These are phyloP conservation scores for Excoecaria agallocha DNA, from an alignment of 345 rosid species.

Conservation along the genomic window DNA sequence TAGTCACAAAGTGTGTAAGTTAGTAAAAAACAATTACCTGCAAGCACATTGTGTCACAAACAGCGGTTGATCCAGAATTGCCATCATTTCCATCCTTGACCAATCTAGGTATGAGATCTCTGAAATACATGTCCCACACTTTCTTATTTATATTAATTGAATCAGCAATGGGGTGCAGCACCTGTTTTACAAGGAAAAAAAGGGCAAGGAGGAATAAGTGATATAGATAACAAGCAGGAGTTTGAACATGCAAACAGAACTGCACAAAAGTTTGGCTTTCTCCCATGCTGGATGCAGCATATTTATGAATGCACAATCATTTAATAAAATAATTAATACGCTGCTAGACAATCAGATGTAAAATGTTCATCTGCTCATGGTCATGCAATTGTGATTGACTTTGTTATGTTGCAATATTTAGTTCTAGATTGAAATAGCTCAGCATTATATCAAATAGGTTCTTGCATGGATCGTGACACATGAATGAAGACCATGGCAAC, in stretches of 20 bases:
- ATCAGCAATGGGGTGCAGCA: constrained; percentile 67
- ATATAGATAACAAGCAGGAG: not conserved
- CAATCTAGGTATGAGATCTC: constrained; percentile 73
- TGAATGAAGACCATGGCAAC: not conserved
- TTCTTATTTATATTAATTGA: constrained; percentile 68
- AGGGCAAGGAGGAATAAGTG: not conserved
- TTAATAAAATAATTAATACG: not conserved
- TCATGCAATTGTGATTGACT: not conserved
- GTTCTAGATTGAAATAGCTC: not conserved
- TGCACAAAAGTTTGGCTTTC: not conserved
- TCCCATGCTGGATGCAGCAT: not conserved
- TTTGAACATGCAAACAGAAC: not conserved
- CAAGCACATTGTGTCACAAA: constrained; percentile 83
- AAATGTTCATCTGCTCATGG: not conserved
- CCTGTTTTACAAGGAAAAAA: constrained; percentile 39
- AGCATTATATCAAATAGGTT: not conserved
- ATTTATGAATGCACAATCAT: not conserved
- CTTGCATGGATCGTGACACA: not conserved
- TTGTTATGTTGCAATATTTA: not conserved
- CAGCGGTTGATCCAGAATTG: constrained; percentile 87
- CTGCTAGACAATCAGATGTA: not conserved
- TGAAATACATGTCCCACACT: constrained; percentile 85
- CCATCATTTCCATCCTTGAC: constrained; percentile 86
- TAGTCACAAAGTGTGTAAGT: not conserved
- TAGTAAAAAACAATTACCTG: constrained; percentile 48